phyloP scores from a whole-genome alignment of 148 eudicot species.

The Arbutus unedo region DNA sequence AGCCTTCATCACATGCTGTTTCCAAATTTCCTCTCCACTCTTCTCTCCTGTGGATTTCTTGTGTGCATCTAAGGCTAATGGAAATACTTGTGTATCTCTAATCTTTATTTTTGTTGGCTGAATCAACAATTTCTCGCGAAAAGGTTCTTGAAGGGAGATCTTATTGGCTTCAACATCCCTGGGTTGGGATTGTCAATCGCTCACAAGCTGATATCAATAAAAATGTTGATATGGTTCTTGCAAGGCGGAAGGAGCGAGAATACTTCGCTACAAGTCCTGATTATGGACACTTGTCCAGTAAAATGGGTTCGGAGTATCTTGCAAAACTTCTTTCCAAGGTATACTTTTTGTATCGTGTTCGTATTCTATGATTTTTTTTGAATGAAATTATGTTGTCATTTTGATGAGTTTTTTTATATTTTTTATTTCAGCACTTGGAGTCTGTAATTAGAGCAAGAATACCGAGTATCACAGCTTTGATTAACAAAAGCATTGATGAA shows the following conservation, averaged over 20 bases:
- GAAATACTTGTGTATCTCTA: background rate
- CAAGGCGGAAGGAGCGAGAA: slow-evolving; percentile 60
- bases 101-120: slow-evolving; percentile 6
- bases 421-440: slow-evolving; percentile 63
- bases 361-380: background rate
- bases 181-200: slow-evolving; percentile 73
- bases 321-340: slow-evolving; percentile 68
- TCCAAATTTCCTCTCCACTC: background rate
- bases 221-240: slow-evolving; percentile 56
- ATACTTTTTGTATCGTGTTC: background rate
- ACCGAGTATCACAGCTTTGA: slow-evolving; percentile 68
- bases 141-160: slow-evolving; percentile 76
- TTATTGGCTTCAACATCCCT: slow-evolving; percentile 51
- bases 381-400: background rate
- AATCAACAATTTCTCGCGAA: slow-evolving; percentile 1
- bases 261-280: slow-evolving; percentile 64
- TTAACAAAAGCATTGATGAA: slow-evolving; percentile 74
- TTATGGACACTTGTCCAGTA: slow-evolving; percentile 54
- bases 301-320: slow-evolving; percentile 75
- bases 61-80: background rate
- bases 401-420: background rate
- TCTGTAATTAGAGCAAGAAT: slow-evolving; percentile 66
- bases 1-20: background rate
- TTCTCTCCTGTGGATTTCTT: background rate
- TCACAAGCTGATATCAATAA: slow-evolving; percentile 73